Evolutionary conservation across 192 early-diverging fungal species (phyloP).

Genomic region (Coemansia furcata): DNA sequence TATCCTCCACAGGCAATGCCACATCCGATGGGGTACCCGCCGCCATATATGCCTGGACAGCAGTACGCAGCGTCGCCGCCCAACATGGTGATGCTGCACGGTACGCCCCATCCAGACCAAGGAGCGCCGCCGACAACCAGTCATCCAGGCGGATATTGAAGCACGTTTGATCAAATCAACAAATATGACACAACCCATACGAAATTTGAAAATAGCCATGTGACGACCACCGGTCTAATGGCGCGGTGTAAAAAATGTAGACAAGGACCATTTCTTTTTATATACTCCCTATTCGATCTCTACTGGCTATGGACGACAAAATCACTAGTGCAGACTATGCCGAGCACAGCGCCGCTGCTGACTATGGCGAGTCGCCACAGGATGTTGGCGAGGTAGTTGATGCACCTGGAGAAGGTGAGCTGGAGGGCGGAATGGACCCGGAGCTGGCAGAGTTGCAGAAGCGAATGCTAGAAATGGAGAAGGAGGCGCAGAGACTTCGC

Average conservation of each 20-base stretch:
- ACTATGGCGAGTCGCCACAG: conserved; percentile 25
- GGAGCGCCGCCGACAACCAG: conserved; percentile 6
- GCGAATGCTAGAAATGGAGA: conserved; percentile 51
- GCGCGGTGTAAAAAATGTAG: neutral
- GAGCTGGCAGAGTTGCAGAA: conserved; percentile 46
- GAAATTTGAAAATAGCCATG: neutral
- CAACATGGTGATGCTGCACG: conserved; percentile 47
- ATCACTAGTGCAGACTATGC: conserved; percentile 3
- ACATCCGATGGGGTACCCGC: conserved; percentile 44
- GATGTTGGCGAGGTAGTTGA: conserved; percentile 1
- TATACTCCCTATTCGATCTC: conserved; percentile 1
- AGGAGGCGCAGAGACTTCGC: conserved; percentile 50
- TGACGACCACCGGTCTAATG: neutral
- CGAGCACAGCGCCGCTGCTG: conserved; percentile 14
- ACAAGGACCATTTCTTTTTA: neutral
- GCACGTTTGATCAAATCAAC: neutral
- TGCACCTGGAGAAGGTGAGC: neutral
- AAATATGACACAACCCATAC: neutral
- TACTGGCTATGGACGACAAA: neutral
- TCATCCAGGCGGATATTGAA: neutral
- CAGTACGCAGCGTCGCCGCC: conserved; percentile 34
- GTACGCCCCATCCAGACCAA: conserved; percentile 37
- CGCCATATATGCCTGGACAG: conserved; percentile 34
- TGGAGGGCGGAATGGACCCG: conserved; percentile 26
- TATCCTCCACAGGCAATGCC: conserved; percentile 44